These are phyloP conservation scores for Pugionium dolabratum DNA, from an alignment of 345 rosid species.

Conservation along the genomic window DNA sequence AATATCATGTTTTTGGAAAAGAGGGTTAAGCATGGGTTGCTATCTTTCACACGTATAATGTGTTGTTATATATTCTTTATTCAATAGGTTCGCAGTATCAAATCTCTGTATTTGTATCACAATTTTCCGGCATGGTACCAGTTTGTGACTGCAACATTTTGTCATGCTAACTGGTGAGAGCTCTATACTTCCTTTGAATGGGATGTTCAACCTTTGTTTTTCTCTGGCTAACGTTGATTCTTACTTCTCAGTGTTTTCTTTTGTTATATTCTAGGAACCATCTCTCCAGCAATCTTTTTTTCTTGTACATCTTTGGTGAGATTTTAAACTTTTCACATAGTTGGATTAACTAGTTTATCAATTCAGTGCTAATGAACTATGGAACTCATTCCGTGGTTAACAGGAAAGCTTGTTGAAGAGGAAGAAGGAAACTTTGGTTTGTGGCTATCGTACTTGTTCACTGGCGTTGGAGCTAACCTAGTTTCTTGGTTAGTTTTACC, in stretches of 20 bases:
- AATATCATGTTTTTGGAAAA: not conserved
- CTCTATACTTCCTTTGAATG: conserved; percentile 1
- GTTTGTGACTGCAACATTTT: conserved; percentile 87
- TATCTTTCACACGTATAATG: conserved; percentile 4
- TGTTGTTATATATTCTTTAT: not conserved
- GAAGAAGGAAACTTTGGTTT: conserved; percentile 82
- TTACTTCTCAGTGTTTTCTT: not conserved
- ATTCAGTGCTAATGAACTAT: conserved; percentile 21
- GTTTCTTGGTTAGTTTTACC: conserved; percentile 93
- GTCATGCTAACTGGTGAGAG: conserved; percentile 92
- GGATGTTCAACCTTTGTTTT: not conserved
- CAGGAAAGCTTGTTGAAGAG: conserved; percentile 96
- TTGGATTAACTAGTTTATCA: conserved; percentile 2
- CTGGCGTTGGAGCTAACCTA: conserved; percentile 89
- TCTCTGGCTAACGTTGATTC: conserved; percentile 13
- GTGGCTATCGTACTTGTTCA: conserved; percentile 79
- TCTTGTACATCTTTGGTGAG: conserved; percentile 94
- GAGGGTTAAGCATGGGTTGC: not conserved
- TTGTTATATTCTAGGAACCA: conserved; percentile 62
- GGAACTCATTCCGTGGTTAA: conserved; percentile 18
- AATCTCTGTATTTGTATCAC: conserved; percentile 77
- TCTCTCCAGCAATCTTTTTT: conserved; percentile 96
- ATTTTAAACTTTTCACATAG: conserved; percentile 29
- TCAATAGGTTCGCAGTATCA: conserved; percentile 55
- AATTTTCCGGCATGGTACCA: conserved; percentile 83